Percentiles rank a stretch among this genome's conserved stretches.
Conservation (phyloP, 2,329 filamentous ascomycete species). For the Phaeosphaeriaceae sp. region DNA sequence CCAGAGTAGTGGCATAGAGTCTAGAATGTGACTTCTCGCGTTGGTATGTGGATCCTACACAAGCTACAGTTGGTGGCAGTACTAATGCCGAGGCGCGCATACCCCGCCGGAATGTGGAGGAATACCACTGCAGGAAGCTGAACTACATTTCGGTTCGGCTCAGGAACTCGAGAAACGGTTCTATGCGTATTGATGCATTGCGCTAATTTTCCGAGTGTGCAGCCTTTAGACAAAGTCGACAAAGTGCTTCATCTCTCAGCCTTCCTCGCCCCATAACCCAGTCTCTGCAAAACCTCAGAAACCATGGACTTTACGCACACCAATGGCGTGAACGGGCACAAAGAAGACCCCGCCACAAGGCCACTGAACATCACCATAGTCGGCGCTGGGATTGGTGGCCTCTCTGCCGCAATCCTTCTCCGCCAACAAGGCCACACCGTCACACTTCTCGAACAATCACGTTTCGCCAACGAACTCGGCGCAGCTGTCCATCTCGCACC, state of each 20-base stretch:
- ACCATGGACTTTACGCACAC: slow-evolving; percentile 25
- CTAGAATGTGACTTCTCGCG: neutral
- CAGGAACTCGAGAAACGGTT: neutral
- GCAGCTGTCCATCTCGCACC: slow-evolving; percentile 69
- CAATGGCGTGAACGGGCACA: slow-evolving; percentile 5
- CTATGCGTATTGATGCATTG: neutral
- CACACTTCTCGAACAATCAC: slow-evolving; percentile 54
- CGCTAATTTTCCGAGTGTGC: neutral
- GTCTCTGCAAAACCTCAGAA: neutral
- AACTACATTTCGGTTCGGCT: neutral
- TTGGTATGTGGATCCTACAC: neutral
- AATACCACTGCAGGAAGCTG: neutral
- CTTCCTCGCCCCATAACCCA: neutral
- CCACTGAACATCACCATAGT: slow-evolving; percentile 51
- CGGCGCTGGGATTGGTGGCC: slow-evolving; percentile 60
- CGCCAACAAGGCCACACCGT: slow-evolving; percentile 49
- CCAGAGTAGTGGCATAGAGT: neutral
- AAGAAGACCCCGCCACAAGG: slow-evolving; percentile 5
- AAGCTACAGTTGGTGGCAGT: neutral
- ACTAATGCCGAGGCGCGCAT: neutral
- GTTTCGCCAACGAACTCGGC: slow-evolving; percentile 63
- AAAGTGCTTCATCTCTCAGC: neutral
- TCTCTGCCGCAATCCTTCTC: slow-evolving; percentile 61
- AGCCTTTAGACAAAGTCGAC: neutral
- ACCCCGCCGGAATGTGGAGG: neutral